These are phyloP conservation scores for Botrytis fragariae DNA, from an alignment of 2,329 filamentous ascomycete species.

Conservation along the genomic window DNA sequence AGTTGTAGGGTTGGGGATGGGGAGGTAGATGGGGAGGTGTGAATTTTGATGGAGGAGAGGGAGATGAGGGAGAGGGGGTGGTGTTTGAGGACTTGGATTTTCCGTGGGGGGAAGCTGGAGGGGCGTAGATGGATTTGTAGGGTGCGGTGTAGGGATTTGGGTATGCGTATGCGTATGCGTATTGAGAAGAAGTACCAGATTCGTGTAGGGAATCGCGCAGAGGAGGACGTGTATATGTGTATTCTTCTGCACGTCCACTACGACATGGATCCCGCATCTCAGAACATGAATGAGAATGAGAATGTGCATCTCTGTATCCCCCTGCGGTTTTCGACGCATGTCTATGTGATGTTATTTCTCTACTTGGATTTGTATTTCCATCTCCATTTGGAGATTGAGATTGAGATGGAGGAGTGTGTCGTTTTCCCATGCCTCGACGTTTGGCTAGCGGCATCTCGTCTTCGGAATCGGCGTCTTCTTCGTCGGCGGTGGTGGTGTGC, in stretches of 20 bases:
- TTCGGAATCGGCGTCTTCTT: constrained; percentile 23
- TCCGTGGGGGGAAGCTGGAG: neutral
- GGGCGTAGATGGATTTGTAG: neutral
- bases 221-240: neutral
- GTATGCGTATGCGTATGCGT: neutral
- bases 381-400: neutral
- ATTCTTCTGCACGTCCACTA: neutral
- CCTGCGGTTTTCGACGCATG: neutral
- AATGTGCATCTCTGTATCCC: neutral
- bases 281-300: neutral
- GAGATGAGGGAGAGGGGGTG: neutral
- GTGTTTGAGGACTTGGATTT: fast-evolving
- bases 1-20: neutral
- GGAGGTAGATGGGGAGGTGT: neutral
- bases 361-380: neutral
- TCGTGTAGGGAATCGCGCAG: no score
- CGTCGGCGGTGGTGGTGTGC: neutral
- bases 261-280: neutral
- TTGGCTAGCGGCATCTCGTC: constrained; percentile 34
- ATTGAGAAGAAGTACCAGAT: no score
- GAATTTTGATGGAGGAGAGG: neutral
- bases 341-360: neutral
- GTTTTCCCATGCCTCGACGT: constrained; percentile 7
- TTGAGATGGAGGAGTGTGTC: neutral
- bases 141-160: neutral